Base-by-base conservation (phyloP, 139 green algal genomes). In the Prasinococcaceae sp. region DNA sequence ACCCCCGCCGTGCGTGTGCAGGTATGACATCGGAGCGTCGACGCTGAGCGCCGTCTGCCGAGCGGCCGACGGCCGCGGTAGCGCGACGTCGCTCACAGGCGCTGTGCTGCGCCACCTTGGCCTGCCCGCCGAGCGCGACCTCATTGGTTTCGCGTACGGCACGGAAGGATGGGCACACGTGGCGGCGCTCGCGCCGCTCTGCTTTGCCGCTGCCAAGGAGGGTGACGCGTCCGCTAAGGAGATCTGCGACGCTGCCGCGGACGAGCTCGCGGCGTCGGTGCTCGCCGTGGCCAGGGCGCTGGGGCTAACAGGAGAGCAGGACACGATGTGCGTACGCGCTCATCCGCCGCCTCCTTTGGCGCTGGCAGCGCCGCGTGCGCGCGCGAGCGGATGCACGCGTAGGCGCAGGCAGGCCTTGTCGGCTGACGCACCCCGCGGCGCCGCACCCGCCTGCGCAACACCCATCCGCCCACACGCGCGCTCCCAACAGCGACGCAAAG, bases 121-220 rank as follows among this genome's bases (percentile, higher is more conserved):
- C 4, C 53, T 60, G 14, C 37, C 53, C 5, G 41, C 24, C 5
- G 23, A 38, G 20, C 30, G 35, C 3, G 53, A 61, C 20, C 26
- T 62, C 26, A 60, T 54, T 19, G 42, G 54, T 25, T 62, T 22
- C 23, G 42, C 28, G 19, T 53, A 63, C 23, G 20, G 3, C 12
- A 26, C 28, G 3, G 42, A 17, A 20, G 23, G 5, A 5, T 63
- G 53, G 53, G 24, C 54, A 24, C 29, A 24, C 22, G 32, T 63
- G 6, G 43, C 54, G 3, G 42, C 40, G 9, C 24, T 55, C 20
- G 23, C 25, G 33, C 54, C 44, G 3, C 4, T 33, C 12, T 42
- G 44, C 6, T 46, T 24, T 5, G 3, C 2, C 2, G 23, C 17
- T 14, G 42, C 42, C 12, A 6, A 20, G 17, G 23, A 10, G 3